Evolutionary conservation across 768 basidiomycete species (phyloP).

Genomic region (Termitomyces sp.): DNA sequence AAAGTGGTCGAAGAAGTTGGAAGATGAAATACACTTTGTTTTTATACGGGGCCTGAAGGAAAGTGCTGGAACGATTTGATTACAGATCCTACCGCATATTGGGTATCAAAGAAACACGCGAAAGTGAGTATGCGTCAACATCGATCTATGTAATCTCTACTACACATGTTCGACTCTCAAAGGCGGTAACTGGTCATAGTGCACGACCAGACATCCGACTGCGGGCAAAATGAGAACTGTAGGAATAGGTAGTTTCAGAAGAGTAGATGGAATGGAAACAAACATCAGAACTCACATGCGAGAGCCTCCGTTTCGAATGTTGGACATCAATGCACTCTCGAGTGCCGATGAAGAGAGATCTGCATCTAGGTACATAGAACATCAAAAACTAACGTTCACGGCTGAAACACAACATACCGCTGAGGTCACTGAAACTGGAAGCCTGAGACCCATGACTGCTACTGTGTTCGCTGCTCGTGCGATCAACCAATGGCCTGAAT

Average conservation of each 20-base stretch:
- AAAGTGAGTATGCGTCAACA: conserved; percentile 8
- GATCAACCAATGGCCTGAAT: conserved; percentile 40
- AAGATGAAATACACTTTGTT: background rate
- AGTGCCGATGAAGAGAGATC: conserved; percentile 77
- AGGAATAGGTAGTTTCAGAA: conserved; percentile 2
- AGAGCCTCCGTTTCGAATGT: conserved; percentile 63
- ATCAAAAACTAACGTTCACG: background rate
- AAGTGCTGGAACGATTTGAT: conserved; percentile 18
- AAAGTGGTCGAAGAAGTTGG: background rate
- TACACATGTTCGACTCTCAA: background rate
- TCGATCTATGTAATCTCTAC: background rate
- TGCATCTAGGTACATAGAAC: conserved; percentile 41
- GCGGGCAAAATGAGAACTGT: conserved; percentile 34
- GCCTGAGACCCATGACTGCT: conserved; percentile 71
- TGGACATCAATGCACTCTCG: conserved; percentile 78
- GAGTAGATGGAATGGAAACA: background rate
- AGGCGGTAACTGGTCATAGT: conserved; percentile 1
- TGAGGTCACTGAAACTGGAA: conserved; percentile 83
- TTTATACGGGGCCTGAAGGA: conserved; percentile 10
- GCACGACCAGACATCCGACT: conserved; percentile 31
- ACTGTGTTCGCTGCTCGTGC: conserved; percentile 47
- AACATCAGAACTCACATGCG: conserved; percentile 53
- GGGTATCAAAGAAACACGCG: conserved; percentile 7
- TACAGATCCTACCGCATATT: conserved; percentile 14
- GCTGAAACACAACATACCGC: conserved; percentile 43